Evolutionary conservation across 2,329 filamentous ascomycete genomes (phyloP), one percentile per base, ranked within the genome.

Genomic region (Purpureocillium takamizusanense): DNA sequence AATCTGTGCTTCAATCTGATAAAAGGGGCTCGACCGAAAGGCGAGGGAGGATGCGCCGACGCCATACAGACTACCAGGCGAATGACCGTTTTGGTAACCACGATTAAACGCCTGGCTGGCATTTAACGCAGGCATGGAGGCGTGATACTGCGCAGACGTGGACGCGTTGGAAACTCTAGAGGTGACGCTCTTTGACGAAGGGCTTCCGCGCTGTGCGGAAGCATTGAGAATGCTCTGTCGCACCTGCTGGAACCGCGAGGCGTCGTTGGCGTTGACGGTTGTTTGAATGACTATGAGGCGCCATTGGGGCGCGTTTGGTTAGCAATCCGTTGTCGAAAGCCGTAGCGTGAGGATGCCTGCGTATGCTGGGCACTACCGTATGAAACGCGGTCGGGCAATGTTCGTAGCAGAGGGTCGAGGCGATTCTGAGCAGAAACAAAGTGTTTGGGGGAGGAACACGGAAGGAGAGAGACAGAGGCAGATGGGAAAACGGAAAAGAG

Each of bases 1-100:
- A 6, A 95, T 61, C 21, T 77, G 71, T 39, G 77, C 68, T 33
- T 80, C 57, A 25, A 90, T 69, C 10, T 76, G 75, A 54, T 90
- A 95, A 59, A 95, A 98, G 0, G 92, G 90, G 52, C 87, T 95
- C 4, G 78, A 60, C 52, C 86, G 90, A 65, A 70, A 72, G 10
- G 45, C 41, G 15, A 61, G 39, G 10, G 36, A 28, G 31, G 37
- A 39, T 18, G 35, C 43, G 23, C 41, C 36, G 9, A 45, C 40
- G 25, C 42, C 41, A 32, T 47, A 53, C 14, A 49, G 41, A 13
- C 31, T 21, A 17, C 38, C 37, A 16, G 42, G 30, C 7, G 49
- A 40, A 37, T 51, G 50, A 16, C 50, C 46, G 31, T 51, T 51
- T 37, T 49, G 43, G 13, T 38, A 41, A 17, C 45, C 44, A 27